phyloP scores from a whole-genome alignment of 2,329 filamentous ascomycete species.

The Colletotrichum truncatum region DNA sequence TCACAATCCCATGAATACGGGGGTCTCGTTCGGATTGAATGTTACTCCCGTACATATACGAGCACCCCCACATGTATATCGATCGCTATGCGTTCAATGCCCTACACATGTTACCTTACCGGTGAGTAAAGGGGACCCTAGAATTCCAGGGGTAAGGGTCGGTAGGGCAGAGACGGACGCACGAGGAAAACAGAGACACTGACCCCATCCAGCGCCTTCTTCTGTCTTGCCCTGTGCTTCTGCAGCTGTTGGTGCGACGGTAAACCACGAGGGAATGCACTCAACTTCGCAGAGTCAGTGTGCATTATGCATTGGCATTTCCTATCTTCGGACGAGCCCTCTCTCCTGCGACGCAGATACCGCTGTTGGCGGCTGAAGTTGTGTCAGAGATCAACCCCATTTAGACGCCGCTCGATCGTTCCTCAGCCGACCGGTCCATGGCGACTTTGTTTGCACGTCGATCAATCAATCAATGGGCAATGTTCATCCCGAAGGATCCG shows the following conservation, averaged over 20 bases:
- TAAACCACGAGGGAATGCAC: not conserved
- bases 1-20: not conserved
- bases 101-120: not conserved
- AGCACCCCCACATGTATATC: not conserved
- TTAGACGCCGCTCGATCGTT: not conserved
- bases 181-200: not conserved
- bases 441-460: not conserved
- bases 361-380: not conserved
- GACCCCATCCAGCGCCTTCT: not conserved
- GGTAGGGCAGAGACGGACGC: not conserved
- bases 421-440: slow-evolving; percentile 3
- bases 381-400: not conserved
- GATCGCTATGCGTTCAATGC: not conserved
- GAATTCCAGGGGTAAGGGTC: not conserved
- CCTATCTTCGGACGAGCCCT: slow-evolving; percentile 3
- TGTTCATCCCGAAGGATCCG: slow-evolving; percentile 7
- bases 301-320: not conserved
- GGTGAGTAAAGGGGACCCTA: too few relatives aligned
- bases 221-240: not conserved
- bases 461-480: too few relatives aligned
- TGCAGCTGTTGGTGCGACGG: not conserved
- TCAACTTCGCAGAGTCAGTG: not conserved
- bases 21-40: slow-evolving; percentile 8
- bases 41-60: slow-evolving; percentile 14
- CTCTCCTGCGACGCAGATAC: slow-evolving; percentile 2